These are phyloP conservation scores for Auriscalpium vulgare DNA, from an alignment of 768 basidiomycete species.

Conservation along the genomic window DNA sequence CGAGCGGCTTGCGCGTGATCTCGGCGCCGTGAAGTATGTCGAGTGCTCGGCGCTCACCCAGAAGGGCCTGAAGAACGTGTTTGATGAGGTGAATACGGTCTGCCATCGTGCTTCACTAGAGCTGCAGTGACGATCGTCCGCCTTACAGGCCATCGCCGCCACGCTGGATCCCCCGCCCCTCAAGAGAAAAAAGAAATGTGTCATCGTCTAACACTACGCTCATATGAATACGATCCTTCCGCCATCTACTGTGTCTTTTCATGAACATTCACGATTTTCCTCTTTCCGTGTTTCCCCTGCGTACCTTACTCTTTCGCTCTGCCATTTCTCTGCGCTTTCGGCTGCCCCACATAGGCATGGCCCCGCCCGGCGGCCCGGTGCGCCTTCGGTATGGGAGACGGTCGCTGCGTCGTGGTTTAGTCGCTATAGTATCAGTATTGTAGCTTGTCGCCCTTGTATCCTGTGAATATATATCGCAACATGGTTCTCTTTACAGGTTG, in stretches of 20 bases:
- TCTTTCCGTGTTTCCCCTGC: constrained; percentile 6
- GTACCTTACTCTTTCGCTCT: constrained; percentile 8
- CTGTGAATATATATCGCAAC: too few species aligned
- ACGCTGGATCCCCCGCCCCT: constrained; percentile 95
- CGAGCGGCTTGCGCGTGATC: constrained; percentile 90
- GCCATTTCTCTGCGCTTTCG: constrained; percentile 8
- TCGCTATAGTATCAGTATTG: too few species aligned
- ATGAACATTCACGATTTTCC: constrained; percentile 4
- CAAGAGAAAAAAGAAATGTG: constrained; percentile 72
- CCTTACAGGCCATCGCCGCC: constrained; percentile 88
- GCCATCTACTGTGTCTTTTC: constrained; percentile 12
- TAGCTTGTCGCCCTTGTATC: too few species aligned
- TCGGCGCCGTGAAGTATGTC: constrained; percentile 98
- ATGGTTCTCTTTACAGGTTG: too few species aligned
- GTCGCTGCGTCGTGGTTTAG: too few species aligned
- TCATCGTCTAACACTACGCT: constrained; percentile 56
- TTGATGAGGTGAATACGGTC: constrained; percentile 82
- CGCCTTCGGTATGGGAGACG: too few species aligned
- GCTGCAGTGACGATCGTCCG: background rate
- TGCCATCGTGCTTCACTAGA: background rate
- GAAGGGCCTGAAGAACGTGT: constrained; percentile 99
- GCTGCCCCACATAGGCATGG: background rate
- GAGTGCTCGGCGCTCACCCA: constrained; percentile 99
- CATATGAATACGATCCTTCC: constrained; percentile 16
- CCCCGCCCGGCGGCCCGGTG: too few species aligned